These are phyloP conservation scores for Acer yangbiense DNA, from an alignment of 345 rosid species.

Conservation along the genomic window DNA sequence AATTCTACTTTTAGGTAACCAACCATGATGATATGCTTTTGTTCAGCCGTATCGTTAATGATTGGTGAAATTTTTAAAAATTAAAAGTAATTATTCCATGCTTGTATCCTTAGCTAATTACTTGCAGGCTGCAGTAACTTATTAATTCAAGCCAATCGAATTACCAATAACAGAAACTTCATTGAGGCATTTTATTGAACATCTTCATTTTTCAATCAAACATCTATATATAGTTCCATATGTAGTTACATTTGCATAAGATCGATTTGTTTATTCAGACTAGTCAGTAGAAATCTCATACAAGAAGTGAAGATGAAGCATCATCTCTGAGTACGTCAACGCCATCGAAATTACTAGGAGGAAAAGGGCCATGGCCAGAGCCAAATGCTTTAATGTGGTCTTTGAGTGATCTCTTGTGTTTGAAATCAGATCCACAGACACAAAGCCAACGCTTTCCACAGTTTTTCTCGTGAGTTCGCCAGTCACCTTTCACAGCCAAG, in stretches of 20 bases:
- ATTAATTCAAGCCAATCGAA: no score
- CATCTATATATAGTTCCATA: no score
- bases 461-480: slow-evolving; percentile 91
- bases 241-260: not conserved
- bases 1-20: no score
- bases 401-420: slow-evolving; percentile 91
- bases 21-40: no score
- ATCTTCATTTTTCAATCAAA: no score
- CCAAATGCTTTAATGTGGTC: slow-evolving; percentile 84
- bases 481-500: slow-evolving; percentile 86
- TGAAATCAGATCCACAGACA: slow-evolving; percentile 82
- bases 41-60: no score
- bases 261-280: not conserved
- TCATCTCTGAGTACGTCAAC: slow-evolving; percentile 27
- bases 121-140: no score
- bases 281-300: not conserved
- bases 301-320: slow-evolving; percentile 29
- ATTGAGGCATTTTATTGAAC: no score
- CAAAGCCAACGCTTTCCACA: slow-evolving; percentile 97
- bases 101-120: no score
- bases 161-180: no score
- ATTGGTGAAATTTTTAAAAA: no score
- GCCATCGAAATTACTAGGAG: slow-evolving; percentile 34
- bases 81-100: no score
- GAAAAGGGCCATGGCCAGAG: slow-evolving; percentile 62